These are phyloP conservation scores for Calonectria pteridis DNA, from an alignment of 2,329 filamentous ascomycete species.

Conservation along the genomic window DNA sequence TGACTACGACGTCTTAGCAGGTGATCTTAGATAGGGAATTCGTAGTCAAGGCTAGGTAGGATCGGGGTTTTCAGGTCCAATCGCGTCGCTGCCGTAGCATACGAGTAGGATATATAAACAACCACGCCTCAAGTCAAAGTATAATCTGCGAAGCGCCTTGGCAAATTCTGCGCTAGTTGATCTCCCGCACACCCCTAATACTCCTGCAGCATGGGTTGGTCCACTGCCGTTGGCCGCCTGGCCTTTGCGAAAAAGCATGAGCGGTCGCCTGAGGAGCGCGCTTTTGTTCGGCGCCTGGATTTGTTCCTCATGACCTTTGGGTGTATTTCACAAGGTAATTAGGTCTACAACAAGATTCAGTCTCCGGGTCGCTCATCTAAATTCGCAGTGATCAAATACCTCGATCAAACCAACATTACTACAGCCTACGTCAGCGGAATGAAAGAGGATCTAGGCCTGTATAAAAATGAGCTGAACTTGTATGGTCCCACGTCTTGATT, in stretches of 20 bases:
- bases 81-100: neutral
- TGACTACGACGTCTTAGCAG: neutral
- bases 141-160: neutral
- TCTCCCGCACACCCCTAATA: neutral
- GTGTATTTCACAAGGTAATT: conserved; percentile 19
- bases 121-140: neutral
- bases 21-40: conserved; percentile 1
- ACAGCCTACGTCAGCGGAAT: conserved; percentile 22
- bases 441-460: conserved; percentile 21
- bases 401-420: conserved; percentile 21
- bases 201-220: conserved; percentile 13
- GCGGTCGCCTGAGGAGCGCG: conserved; percentile 8
- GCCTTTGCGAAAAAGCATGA: conserved; percentile 23
- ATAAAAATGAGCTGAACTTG: conserved; percentile 39
- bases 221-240: conserved; percentile 4
- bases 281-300: conserved; percentile 15
- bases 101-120: conserved; percentile 10
- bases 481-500: neutral
- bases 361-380: neutral
- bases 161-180: neutral
- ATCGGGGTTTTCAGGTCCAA: neutral
- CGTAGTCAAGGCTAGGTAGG: neutral
- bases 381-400: conserved; percentile 11
- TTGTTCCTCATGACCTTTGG: conserved; percentile 26
- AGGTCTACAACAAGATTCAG: no score